Evolutionary conservation across 2,329 filamentous ascomycete species (phyloP), one percentile per base, ranked within the genome.

Genomic region (Aureobasidium melanogenum): DNA sequence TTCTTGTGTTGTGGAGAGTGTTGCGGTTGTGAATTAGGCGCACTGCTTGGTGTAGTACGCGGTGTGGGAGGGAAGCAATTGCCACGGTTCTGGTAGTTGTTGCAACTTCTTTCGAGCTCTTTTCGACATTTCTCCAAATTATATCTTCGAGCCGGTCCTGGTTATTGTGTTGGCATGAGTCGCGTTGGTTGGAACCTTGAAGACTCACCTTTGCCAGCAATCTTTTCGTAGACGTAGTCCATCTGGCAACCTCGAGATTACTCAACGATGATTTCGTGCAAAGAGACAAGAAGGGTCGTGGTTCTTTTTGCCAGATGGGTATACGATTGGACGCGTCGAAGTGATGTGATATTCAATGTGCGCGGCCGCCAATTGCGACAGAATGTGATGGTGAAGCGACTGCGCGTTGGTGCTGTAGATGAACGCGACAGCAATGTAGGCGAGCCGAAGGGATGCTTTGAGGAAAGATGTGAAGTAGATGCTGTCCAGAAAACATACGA

Each of bases 51-150:
- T 26, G 41, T 46, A 12, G 54, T 38, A 10, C 24, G 39, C 22
- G 22, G 41, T 26, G 39, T 17, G 14, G 54, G 41, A 57, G 30
- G 54, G 3, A n/a, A 39, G 15, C 28, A 10, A n/a, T 28, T 38
- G 30, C n/a, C 30, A 28, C 30, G 54, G 3, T 15, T 39, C 17
- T 41, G 22, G 32, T 48, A 50, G 24, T 50, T 41, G 24, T 34
- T 30, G 32, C 56, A 50, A 46, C 56, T 59, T 24, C 17, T 22
- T 36, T 39, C 43, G 34, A 59, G 56, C 22, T 59, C 56, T n/a
- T 41, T 59, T 32, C 44, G 30, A 32, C 56, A 59, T 50, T 26
- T 59, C 32, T 32, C 34, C 34, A 59, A 24, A 12, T 50, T 48
- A 34, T 59, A 28, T 24, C 24, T 39, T 32, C 56, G 38, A 32